Percentiles rank a stretch among this genome's conserved stretches.
Conservation (phyloP, 1,139 yeast species). For the Suhomyces choctaworum region DNA sequence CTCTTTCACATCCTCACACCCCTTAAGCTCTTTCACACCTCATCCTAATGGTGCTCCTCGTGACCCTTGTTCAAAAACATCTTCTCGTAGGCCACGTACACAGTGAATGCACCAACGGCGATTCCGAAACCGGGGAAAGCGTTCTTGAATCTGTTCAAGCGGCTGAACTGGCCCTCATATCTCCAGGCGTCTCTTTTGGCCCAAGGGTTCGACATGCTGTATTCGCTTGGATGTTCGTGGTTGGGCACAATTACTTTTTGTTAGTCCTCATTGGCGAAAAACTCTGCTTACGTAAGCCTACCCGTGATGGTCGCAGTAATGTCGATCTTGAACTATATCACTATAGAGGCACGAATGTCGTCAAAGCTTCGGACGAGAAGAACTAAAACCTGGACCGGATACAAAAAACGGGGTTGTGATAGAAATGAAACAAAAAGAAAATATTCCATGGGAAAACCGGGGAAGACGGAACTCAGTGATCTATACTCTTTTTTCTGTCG, state of each 20-base stretch:
- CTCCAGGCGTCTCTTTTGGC: slow-evolving; percentile 88
- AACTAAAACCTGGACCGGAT: too few relatives aligned
- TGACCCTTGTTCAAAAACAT: slow-evolving; percentile 34
- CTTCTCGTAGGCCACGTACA: slow-evolving; percentile 66
- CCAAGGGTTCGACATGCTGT: slow-evolving; percentile 40
- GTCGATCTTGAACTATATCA: not conserved
- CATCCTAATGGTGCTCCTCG: slow-evolving; percentile 16
- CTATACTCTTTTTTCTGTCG: slow-evolving; percentile 18
- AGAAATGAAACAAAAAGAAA: slow-evolving; percentile 6
- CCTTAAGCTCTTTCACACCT: too few relatives aligned
- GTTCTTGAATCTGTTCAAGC: slow-evolving; percentile 66
- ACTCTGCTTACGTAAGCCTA: slow-evolving; percentile 8
- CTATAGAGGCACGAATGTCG: too few relatives aligned
- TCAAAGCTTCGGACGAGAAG: too few relatives aligned
- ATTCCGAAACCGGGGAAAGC: slow-evolving; percentile 85
- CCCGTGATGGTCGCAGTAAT: not conserved
- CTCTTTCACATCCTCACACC: too few relatives aligned
- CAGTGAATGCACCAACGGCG: slow-evolving; percentile 74
- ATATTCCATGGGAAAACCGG: too few relatives aligned
- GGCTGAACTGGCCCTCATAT: slow-evolving; percentile 77
- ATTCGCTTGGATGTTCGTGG: not conserved
- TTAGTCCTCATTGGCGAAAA: slow-evolving; percentile 12
- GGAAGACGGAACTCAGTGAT: not conserved
- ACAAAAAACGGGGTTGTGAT: too few relatives aligned
- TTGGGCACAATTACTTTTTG: slow-evolving; percentile 1